Base-by-base conservation (phyloP, 345 rosid species). In the Brassica incana region DNA sequence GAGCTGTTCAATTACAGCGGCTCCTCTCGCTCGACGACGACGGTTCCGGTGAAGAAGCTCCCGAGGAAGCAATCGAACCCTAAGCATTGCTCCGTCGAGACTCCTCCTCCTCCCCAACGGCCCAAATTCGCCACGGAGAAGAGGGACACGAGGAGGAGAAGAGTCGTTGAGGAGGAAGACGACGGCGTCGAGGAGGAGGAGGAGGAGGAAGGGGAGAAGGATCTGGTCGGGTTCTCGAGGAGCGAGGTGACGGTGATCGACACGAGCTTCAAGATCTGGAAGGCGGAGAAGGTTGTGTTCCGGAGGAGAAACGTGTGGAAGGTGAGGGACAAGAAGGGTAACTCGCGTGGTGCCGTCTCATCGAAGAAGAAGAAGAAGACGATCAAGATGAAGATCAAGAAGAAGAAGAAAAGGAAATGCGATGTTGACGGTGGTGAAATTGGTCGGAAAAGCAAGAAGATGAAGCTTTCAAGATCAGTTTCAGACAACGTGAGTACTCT, bases 191-290 rank as follows among this genome's bases (percentile, higher is more conserved):
- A 65, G 45, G 84, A 76, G 14, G 85, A 36, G 18, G 56, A 72
- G 67, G 86, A 77, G 45, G 77, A 75, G 58, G 64, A 74, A 18
- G 86, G 82, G 23, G 91, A 90, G 74, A 82, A 74, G 79, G 95
- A 85, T 83, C 67, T 95, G 35, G 79, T 86, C 3, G 97, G 97
- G 9, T 95, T 85, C 73, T 91, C 99, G 69, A 91, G 90, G 82
- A 91, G 97, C 69, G 99, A 95, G 77, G 98, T 92, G 84, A 91
- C 97, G 3, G 94, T 95, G 50, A 95, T 95, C 10, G 99, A 95
- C 76, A 92, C 97, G 8, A 91, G 97, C 88, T 87, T 84, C 29
- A 76, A 78, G 32, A 85, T 74, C 73, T 95, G 99, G 99, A 95
- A 95, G 86, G 81, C 83, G 60, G 99, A 95, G 71, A 95, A 95